Evolutionary conservation across 2,329 filamentous ascomycete genomes (phyloP).

Genomic region (Huntiella savannae): DNA sequence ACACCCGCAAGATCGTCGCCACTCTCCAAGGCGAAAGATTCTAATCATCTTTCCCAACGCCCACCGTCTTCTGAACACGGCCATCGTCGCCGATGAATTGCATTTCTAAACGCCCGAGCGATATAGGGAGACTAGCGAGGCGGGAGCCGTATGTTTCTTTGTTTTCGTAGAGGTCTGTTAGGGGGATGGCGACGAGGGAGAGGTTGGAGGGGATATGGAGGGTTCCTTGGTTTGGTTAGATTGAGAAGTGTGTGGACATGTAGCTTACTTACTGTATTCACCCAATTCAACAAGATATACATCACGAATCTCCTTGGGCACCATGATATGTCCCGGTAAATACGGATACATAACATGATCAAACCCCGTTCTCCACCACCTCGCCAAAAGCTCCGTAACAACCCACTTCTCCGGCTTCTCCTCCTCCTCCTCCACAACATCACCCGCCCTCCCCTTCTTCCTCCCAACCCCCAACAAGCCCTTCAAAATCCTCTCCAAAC

Average conservation of each 20-base stretch:
- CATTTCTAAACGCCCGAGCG: slow-evolving; percentile 90
- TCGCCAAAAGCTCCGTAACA: slow-evolving; percentile 81
- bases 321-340: slow-evolving; percentile 83
- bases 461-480: no score
- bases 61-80: slow-evolving; percentile 25
- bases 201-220: slow-evolving; percentile 97
- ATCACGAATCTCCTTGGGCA: slow-evolving; percentile 98
- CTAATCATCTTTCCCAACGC: slow-evolving; percentile 59
- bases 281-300: slow-evolving; percentile 92
- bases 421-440: slow-evolving; percentile 83
- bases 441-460: slow-evolving; percentile 34
- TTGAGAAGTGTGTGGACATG: no score
- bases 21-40: slow-evolving; percentile 77
- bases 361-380: slow-evolving; percentile 98
- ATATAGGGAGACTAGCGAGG: slow-evolving; percentile 85
- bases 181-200: slow-evolving; percentile 90
- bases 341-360: slow-evolving; percentile 99
- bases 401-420: slow-evolving; percentile 72
- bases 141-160: slow-evolving; percentile 88
- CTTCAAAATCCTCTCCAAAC: no score
- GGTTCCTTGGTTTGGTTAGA: slow-evolving; percentile 23
- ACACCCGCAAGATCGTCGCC: slow-evolving; percentile 66
- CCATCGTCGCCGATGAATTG: slow-evolving; percentile 92
- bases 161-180: slow-evolving; percentile 98
- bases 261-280: slow-evolving; percentile 50